A percentile compares a stretch with the other conserved stretches of the same genome.
Evolutionary conservation across 768 basidiomycete genomes (phyloP).

Genomic region (Mycena alexandri): DNA sequence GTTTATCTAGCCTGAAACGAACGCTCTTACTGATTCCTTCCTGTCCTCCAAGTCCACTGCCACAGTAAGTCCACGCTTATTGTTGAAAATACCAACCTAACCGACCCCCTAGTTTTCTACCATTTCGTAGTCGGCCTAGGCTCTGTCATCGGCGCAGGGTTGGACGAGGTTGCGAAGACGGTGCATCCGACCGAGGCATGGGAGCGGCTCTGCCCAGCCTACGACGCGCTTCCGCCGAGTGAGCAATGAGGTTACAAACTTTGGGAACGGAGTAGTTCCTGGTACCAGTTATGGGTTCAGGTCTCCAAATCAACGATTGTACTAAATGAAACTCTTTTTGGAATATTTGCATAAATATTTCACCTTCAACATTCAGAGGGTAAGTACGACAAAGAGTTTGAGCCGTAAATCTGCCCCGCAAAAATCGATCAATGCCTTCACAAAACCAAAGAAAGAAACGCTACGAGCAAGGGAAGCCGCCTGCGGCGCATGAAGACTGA

Average conservation of each 20-base stretch:
- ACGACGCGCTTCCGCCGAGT: slow-evolving; percentile 25
- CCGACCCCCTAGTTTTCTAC: slow-evolving; percentile 32
- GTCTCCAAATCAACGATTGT: too few species aligned
- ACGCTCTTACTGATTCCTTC: slow-evolving; percentile 7
- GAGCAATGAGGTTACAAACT: slow-evolving; percentile 24
- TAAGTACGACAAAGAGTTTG: too few species aligned
- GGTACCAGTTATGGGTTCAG: too few species aligned
- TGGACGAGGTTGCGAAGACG: slow-evolving; percentile 18
- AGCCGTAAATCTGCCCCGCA: too few species aligned
- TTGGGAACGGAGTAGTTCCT: slow-evolving; percentile 2
- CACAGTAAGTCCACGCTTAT: slow-evolving; percentile 16
- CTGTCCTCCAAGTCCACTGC: slow-evolving; percentile 13
- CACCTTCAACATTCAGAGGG: too few species aligned
- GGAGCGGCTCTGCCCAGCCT: slow-evolving; percentile 33
- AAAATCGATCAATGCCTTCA: too few species aligned
- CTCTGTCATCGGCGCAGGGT: slow-evolving; percentile 37
- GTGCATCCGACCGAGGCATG: slow-evolving; percentile 37
- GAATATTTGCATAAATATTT: too few species aligned
- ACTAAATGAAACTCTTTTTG: too few species aligned
- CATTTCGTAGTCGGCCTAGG: slow-evolving; percentile 40
- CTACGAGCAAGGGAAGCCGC: too few species aligned
- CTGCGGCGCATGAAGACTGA: too few species aligned
- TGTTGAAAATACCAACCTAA: slow-evolving; percentile 2
- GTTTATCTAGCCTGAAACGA: slow-evolving; percentile 8
- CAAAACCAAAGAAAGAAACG: too few species aligned